phyloP scores from a whole-genome alignment of 2,329 filamentous ascomycete species.

The Epichloe elymi region DNA sequence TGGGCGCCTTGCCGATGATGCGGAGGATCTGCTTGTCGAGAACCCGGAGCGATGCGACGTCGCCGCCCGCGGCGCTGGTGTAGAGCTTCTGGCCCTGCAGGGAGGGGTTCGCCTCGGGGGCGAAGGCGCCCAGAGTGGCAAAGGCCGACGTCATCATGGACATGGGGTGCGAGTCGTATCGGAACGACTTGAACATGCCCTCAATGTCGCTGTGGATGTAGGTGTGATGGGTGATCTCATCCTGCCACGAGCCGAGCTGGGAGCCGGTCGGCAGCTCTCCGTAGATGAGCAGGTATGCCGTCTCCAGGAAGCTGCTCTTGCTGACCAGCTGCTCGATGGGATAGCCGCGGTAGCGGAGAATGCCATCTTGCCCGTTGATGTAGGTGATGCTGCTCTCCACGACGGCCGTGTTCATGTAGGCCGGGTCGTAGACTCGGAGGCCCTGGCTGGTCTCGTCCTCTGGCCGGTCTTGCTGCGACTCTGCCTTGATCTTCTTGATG shows the following conservation, averaged over 20 bases:
- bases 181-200: constrained; percentile 36
- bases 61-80: constrained; percentile 28
- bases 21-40: constrained; percentile 40
- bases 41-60: constrained; percentile 26
- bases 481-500: constrained; percentile 36
- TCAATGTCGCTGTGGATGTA: constrained; percentile 36
- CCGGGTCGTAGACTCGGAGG: constrained; percentile 36
- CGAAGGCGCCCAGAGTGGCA: constrained; percentile 34
- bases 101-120: constrained; percentile 36
- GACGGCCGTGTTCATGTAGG: constrained; percentile 39
- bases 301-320: constrained; percentile 36
- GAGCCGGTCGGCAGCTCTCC: constrained; percentile 32
- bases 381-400: constrained; percentile 36
- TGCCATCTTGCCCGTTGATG: constrained; percentile 38
- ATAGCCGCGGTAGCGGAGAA: constrained; percentile 38
- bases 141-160: constrained; percentile 37
- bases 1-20: constrained; percentile 38
- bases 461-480: constrained; percentile 19
- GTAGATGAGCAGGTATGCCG: constrained; percentile 36
- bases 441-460: constrained; percentile 36
- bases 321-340: constrained; percentile 37
- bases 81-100: constrained; percentile 36
- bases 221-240: constrained; percentile 38
- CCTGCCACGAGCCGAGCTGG: constrained; percentile 28
- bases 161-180: constrained; percentile 39